These are phyloP conservation scores for Amaranthus palmeri DNA, from an alignment of 148 eudicot species.

Conservation along the genomic window DNA sequence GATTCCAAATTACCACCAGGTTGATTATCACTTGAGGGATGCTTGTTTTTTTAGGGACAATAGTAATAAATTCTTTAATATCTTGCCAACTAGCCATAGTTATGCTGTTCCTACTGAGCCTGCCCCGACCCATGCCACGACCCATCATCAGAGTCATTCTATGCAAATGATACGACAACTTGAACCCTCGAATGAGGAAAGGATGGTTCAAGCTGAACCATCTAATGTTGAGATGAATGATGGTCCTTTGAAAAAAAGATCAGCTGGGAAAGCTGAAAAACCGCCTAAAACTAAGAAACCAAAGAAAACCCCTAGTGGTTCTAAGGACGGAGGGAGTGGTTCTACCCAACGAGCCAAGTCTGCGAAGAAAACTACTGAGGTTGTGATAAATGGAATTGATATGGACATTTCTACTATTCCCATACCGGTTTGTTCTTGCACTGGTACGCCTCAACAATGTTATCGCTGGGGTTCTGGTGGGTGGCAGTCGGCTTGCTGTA, in stretches of 20 bases:
- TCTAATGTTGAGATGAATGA: conserved; percentile 19
- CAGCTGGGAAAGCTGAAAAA: conserved; percentile 38
- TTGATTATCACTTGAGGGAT: conserved; percentile 33
- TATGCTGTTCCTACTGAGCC: conserved; percentile 30
- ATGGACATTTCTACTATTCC: conserved; percentile 50
- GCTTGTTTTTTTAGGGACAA: conserved; percentile 33
- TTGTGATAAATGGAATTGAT: conserved; percentile 42
- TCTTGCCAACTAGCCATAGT: conserved; percentile 28
- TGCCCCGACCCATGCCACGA: conserved; percentile 23
- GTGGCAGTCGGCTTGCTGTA: conserved; percentile 51
- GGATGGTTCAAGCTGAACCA: conserved; percentile 34
- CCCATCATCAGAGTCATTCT: conserved; percentile 23
- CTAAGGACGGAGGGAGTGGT: conserved; percentile 36
- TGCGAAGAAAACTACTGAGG: conserved; percentile 42
- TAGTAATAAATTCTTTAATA: conserved; percentile 26
- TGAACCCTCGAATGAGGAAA: conserved; percentile 37
- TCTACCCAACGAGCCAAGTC: conserved; percentile 38
- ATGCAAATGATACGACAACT: conserved; percentile 42
- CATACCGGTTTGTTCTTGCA: conserved; percentile 48
- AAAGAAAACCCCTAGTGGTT: conserved; percentile 34
- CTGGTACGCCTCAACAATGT: conserved; percentile 40
- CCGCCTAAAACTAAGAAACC: conserved; percentile 36
- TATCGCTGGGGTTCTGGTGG: conserved; percentile 52
- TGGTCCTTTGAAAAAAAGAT: conserved; percentile 35
- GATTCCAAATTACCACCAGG: conserved; percentile 25